These are phyloP conservation scores for Coffea canephora DNA, from an alignment of 257 asterid species.

Conservation along the genomic window DNA sequence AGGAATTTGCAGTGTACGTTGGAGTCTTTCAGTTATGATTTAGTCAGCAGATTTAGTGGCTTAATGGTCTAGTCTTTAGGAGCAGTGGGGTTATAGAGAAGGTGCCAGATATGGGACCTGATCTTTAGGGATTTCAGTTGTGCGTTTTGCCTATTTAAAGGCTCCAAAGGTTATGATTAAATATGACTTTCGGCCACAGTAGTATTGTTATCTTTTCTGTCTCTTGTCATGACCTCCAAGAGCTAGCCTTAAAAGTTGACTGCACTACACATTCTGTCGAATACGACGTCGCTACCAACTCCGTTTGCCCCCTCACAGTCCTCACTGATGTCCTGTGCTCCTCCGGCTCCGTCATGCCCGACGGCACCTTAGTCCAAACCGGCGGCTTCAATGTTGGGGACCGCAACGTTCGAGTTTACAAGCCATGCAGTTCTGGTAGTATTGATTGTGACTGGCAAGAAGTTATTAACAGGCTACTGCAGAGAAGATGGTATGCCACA, in stretches of 20 bases:
- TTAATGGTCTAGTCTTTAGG: no score
- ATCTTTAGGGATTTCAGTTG: no score
- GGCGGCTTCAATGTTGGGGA: constrained; percentile 53
- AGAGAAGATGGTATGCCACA: constrained; percentile 45
- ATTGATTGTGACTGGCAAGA: constrained; percentile 39
- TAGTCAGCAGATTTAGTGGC: no score
- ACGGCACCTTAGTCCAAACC: constrained; percentile 42
- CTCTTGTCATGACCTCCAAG: no score
- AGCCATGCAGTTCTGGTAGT: constrained; percentile 25
- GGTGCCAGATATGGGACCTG: no score
- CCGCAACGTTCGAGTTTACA: constrained; percentile 25
- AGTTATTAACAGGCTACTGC: background rate
- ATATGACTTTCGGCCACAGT: no score
- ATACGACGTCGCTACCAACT: constrained; percentile 35
- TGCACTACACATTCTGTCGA: constrained; percentile 61
- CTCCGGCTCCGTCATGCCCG: constrained; percentile 38
- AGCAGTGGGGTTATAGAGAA: no score
- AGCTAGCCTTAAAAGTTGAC: constrained; percentile 21
- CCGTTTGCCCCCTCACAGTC: constrained; percentile 42
- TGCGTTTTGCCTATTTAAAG: no score
- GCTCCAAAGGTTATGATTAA: no score
- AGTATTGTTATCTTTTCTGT: no score
- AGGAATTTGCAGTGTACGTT: no score
- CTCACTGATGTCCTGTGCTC: constrained; percentile 54
- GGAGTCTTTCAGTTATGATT: no score